Conservation (phyloP, 2,329 filamentous ascomycete genomes). For the Juglanconis oblonga region DNA sequence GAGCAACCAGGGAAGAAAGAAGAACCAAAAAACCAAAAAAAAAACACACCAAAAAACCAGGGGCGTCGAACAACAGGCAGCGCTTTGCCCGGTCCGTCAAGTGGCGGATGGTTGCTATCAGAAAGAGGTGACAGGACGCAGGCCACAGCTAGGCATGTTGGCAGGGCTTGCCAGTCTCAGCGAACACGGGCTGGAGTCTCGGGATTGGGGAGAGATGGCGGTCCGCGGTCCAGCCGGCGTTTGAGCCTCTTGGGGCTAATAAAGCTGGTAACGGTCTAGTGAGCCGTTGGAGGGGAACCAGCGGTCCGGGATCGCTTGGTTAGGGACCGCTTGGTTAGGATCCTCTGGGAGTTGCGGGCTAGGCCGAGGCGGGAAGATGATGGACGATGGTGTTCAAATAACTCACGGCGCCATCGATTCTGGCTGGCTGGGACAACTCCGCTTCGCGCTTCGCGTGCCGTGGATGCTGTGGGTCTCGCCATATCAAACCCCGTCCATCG, state of each 20-base stretch:
- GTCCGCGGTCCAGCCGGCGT: background rate
- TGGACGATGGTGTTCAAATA: background rate
- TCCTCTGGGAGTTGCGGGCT: background rate
- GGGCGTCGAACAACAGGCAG: background rate
- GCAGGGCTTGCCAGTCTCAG: too few relatives aligned
- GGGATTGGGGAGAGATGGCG: background rate
- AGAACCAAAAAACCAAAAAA: too few relatives aligned
- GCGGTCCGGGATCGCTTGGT: background rate
- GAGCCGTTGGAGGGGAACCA: background rate
- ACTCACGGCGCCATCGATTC: background rate
- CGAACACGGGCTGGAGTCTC: too few relatives aligned
- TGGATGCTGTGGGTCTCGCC: background rate
- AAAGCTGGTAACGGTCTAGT: background rate
- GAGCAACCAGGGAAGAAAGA: slow-evolving; percentile 2
- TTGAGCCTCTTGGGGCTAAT: background rate
- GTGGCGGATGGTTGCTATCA: background rate
- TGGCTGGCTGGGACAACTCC: background rate
- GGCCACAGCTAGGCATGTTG: too few relatives aligned
- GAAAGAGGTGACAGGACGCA: too few relatives aligned
- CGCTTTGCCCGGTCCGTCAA: slow-evolving; percentile 7
- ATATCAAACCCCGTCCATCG: background rate
- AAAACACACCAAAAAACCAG: too few relatives aligned
- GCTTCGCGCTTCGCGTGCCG: background rate
- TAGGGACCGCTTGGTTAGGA: background rate
- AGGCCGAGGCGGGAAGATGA: background rate